Percentiles rank a stretch among this genome's conserved stretches.
phyloP scores from a whole-genome alignment of 2,329 filamentous ascomycete species.

The Pseudogymnoascus sp. region DNA sequence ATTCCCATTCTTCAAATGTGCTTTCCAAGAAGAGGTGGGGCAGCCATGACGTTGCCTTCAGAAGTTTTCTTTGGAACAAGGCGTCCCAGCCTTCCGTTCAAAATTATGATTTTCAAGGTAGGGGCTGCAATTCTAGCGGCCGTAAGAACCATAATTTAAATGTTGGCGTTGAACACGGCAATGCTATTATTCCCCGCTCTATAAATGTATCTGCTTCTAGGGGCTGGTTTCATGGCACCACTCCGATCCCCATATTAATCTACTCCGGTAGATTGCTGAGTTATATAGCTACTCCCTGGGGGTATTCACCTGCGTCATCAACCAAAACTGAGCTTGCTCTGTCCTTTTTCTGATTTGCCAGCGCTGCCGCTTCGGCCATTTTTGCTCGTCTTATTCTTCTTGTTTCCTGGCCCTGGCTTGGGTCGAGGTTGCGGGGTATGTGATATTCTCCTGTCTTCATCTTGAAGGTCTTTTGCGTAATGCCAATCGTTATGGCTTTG shows the following conservation, averaged over 20 bases:
- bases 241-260: neutral
- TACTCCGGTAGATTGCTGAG: neutral
- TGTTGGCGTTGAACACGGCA: neutral
- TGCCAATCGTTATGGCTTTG: conserved; percentile 90
- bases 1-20: neutral
- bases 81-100: neutral
- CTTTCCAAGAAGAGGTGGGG: neutral
- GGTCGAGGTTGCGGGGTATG: conserved; percentile 19
- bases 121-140: neutral
- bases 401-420: conserved; percentile 1
- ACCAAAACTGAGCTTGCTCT: conserved; percentile 53
- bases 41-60: neutral
- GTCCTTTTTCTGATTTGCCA: conserved; percentile 36
- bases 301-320: conserved; percentile 20
- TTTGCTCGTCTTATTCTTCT: neutral
- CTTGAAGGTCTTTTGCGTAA: conserved; percentile 78
- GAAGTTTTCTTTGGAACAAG: neutral
- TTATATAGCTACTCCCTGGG: neutral
- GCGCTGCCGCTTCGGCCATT: conserved; percentile 15
- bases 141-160: neutral
- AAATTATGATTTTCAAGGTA: neutral
- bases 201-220: neutral
- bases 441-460: conserved; percentile 27
- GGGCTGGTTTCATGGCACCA: neutral
- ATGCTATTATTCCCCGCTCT: neutral